Percentiles rank a stretch among this genome's conserved stretches.
Evolutionary conservation across 805 yeast species (phyloP).

Genomic region (Nakazawaea peltata): DNA sequence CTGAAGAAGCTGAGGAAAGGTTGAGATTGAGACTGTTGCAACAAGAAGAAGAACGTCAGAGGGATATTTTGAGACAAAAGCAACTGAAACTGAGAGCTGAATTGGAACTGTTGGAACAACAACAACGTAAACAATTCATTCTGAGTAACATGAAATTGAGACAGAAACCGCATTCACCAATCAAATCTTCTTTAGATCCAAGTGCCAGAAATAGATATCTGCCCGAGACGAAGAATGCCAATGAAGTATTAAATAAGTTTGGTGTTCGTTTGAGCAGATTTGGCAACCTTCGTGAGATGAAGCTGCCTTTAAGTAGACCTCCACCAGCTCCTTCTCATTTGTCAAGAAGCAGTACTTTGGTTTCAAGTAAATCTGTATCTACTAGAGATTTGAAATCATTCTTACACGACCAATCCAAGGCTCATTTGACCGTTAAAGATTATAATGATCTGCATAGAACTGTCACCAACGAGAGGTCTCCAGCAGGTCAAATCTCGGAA

Average conservation of each 20-base stretch:
- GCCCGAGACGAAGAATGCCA: conserved; percentile 12
- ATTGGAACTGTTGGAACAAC: conserved; percentile 1
- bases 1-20: too few relatives aligned
- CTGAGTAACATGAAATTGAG: too few relatives aligned
- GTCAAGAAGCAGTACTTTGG: not conserved
- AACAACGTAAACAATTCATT: too few relatives aligned
- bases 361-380: conserved; percentile 3
- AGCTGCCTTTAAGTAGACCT: not conserved
- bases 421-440: conserved; percentile 3
- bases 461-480: too few relatives aligned
- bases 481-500: not conserved
- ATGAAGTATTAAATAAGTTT: conserved; percentile 17
- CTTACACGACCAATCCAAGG: conserved; percentile 4
- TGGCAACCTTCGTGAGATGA: conserved; percentile 12
- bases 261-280: conserved; percentile 21
- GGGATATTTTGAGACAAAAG: not conserved
- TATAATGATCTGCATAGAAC: conserved; percentile 1
- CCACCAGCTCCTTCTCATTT: too few relatives aligned
- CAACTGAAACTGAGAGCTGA: not conserved
- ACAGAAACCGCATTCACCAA: not conserved
- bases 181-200: conserved; percentile 18
- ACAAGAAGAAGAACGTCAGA: not conserved
- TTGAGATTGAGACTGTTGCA: too few relatives aligned
- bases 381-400: conserved; percentile 7
- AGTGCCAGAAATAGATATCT: conserved; percentile 1